These are phyloP conservation scores for Russula foetens DNA, from an alignment of 768 basidiomycete genomes.

Conservation along the genomic window DNA sequence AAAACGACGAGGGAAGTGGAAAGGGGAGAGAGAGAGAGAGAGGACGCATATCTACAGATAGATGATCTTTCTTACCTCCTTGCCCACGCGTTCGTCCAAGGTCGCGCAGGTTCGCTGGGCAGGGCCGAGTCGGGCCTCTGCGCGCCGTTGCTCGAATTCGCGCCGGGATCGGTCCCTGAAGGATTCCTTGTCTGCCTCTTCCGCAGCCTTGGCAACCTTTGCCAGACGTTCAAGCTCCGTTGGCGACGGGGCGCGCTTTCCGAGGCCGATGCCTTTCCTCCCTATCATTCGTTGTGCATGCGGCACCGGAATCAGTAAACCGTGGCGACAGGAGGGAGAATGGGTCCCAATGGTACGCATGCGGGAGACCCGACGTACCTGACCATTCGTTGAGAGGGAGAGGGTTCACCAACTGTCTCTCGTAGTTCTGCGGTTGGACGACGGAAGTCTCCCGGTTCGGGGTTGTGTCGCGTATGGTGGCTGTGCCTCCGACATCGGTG, in stretches of 20 bases:
- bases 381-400: constrained; percentile 74
- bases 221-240: constrained; percentile 52
- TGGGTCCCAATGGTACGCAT: background rate
- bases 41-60: background rate
- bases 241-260: constrained; percentile 65
- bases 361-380: constrained; percentile 40
- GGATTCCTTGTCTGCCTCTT: constrained; percentile 43
- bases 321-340: background rate
- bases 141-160: constrained; percentile 70
- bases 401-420: constrained; percentile 52
- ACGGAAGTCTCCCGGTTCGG: background rate
- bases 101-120: constrained; percentile 68
- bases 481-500: constrained; percentile 20
- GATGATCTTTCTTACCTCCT: constrained; percentile 34
- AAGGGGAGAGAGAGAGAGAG: too few relatives aligned
- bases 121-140: constrained; percentile 58
- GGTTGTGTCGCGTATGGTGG: background rate
- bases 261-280: constrained; percentile 64
- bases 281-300: constrained; percentile 38
- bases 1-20: background rate
- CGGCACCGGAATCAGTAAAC: background rate
- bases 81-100: constrained; percentile 67
- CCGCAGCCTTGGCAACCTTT: constrained; percentile 62
- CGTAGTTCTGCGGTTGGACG: background rate
- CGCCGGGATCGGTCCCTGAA: constrained; percentile 65